Base-by-base conservation (phyloP, 1,139 yeast species). In the Entelexis sorbosivorans region DNA sequence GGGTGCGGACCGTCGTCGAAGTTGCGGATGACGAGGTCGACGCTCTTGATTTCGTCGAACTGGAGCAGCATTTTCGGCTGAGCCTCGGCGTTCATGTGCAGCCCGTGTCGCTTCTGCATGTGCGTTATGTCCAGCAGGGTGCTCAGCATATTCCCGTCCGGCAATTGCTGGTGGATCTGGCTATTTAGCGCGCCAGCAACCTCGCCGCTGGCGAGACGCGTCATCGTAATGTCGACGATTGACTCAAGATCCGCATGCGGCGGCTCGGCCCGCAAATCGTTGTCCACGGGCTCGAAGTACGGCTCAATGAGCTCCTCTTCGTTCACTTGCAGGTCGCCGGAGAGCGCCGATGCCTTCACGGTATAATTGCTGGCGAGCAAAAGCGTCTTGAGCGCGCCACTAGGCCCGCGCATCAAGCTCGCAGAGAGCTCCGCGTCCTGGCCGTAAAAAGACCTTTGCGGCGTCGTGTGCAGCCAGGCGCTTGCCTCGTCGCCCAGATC, bases 1-100 rank as follows among this genome's bases (percentile, higher is more conserved):
- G 96, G 95, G 67, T 87, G 95, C 56, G 78, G 77, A 69, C 93
- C 93, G 50, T 88, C 85, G 66, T 86, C 95, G 55, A 70, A 66
- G 56, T 86, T 82, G 64, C 85, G 84, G 45, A 87, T 66, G 11
- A 83, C 77, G 52, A 87, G 70, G 60, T 86, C 94, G 46, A 86
- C 76, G 5, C 26, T 24, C 26, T 24, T n/a, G 24, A 33, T 24
- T 1, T 20, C 31, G 29, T 44, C 14, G 14, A 44, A 11, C n/a
- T 22, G 8, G 3, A 44, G 20, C 19, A 42, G n/a, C 14, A 13
- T 4, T 7, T 44, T 13, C 6, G n/a, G 14, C 9, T 17, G 5
- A n/a, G 28, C n/a, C 29, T 19, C 7, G 11, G 31, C 19, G 1
- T 3, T 6, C n/a, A 31, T 29, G 24, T 22, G 34, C 20, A 5